Conservation (phyloP, 2,329 filamentous ascomycete species). For the Fusarium coicis region DNA sequence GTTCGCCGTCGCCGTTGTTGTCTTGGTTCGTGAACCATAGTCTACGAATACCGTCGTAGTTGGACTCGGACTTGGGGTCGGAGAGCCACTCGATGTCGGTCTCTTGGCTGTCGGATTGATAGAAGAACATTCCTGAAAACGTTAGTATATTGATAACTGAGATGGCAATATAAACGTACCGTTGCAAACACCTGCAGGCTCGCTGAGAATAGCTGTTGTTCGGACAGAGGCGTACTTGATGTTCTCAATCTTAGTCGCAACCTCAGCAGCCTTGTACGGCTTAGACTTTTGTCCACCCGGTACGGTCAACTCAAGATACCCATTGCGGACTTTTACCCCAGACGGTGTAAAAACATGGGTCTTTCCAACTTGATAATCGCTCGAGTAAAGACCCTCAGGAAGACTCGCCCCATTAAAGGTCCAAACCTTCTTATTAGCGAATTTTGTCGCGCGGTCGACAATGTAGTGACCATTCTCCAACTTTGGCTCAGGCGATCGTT, state of each 20-base stretch:
- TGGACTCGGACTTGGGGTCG: slow-evolving; percentile 42
- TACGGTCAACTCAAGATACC: slow-evolving; percentile 46
- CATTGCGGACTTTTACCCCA: slow-evolving; percentile 39
- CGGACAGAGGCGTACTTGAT: slow-evolving; percentile 47
- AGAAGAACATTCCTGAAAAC: slow-evolving; percentile 46
- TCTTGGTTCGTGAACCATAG: slow-evolving; percentile 49
- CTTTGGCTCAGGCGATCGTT: slow-evolving; percentile 33
- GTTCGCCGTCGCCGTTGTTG: slow-evolving; percentile 31
- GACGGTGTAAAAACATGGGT: slow-evolving; percentile 17
- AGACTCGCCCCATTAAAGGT: slow-evolving; percentile 38
- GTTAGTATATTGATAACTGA: not conserved
- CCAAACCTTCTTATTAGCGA: slow-evolving; percentile 39
- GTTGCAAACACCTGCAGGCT: slow-evolving; percentile 47
- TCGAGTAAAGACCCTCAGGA: slow-evolving; percentile 37
- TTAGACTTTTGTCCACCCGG: slow-evolving; percentile 40
- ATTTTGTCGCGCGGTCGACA: slow-evolving; percentile 27
- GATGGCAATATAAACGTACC: slow-evolving; percentile 7
- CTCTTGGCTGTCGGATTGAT: slow-evolving; percentile 43
- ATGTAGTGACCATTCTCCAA: slow-evolving; percentile 39
- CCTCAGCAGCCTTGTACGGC: slow-evolving; percentile 42
- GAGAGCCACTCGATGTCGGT: slow-evolving; percentile 50
- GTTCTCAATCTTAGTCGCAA: slow-evolving; percentile 40
- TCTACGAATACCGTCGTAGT: slow-evolving; percentile 36
- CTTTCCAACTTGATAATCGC: slow-evolving; percentile 32
- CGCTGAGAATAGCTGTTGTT: slow-evolving; percentile 44